phyloP scores from a whole-genome alignment of 805 yeast genomes.

The Candida vaughaniae region DNA sequence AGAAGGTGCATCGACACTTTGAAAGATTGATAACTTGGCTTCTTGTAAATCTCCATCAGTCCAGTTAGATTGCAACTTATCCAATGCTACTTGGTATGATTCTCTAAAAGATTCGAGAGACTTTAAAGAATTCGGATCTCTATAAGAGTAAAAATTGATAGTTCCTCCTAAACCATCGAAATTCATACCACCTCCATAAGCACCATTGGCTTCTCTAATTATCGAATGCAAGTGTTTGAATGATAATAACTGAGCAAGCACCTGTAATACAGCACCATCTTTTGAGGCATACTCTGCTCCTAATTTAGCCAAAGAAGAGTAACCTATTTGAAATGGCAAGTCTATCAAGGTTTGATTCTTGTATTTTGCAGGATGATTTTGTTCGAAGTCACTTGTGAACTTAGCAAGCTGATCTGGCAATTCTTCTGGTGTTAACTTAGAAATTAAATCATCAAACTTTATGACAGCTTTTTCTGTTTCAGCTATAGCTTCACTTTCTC shows the following conservation, averaged over 20 bases:
- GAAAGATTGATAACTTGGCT: constrained; percentile 89
- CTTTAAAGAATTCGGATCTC: constrained; percentile 85
- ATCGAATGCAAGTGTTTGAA: constrained; percentile 85
- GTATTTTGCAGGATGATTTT: constrained; percentile 10
- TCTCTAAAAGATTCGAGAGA: constrained; percentile 61
- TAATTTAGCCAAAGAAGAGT: constrained; percentile 62
- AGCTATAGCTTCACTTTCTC: constrained; percentile 45
- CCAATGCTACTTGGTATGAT: constrained; percentile 46
- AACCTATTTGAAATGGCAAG: constrained; percentile 87
- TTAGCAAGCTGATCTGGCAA: constrained; percentile 15
- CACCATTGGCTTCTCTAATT: constrained; percentile 94
- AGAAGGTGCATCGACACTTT: constrained; percentile 85
- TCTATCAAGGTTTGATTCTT: constrained; percentile 48
- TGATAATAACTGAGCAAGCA: constrained; percentile 75
- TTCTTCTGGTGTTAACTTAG: constrained; percentile 1
- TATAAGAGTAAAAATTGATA: constrained; percentile 81
- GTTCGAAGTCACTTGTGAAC: constrained; percentile 17
- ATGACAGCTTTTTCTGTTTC: constrained; percentile 35
- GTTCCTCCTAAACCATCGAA: constrained; percentile 81
- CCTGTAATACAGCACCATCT: constrained; percentile 85
- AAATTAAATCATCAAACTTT: constrained; percentile 29
- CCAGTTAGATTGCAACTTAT: constrained; percentile 47
- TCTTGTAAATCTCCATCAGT: constrained; percentile 70
- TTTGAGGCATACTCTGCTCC: constrained; percentile 66
- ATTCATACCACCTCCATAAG: constrained; percentile 93